These are phyloP conservation scores for Adansonia gregorii DNA, from an alignment of 441 rosid species.

Conservation along the genomic window DNA sequence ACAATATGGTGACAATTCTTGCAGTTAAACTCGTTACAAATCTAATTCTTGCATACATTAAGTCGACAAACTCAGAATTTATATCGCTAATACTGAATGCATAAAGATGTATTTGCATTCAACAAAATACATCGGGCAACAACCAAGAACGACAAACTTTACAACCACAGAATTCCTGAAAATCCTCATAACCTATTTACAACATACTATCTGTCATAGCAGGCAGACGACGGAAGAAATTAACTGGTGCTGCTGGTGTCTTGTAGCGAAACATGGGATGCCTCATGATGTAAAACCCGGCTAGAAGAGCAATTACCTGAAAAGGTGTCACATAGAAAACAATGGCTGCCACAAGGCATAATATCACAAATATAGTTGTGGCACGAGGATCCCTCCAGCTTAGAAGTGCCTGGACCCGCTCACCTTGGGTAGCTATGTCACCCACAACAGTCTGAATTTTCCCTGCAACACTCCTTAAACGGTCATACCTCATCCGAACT, in stretches of 20 bases:
- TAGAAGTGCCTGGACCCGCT: constrained; percentile 71
- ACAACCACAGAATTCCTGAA: constrained; percentile 31
- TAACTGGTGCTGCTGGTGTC: constrained; percentile 63
- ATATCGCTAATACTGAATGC: neutral
- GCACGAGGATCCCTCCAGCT: constrained; percentile 99
- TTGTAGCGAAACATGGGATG: constrained; percentile 79
- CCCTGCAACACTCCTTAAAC: constrained; percentile 82
- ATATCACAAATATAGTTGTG: constrained; percentile 60
- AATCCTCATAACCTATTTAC: constrained; percentile 35
- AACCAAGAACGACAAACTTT: constrained; percentile 2
- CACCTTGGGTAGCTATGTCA: constrained; percentile 90
- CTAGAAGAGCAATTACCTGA: constrained; percentile 61
- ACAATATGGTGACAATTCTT: neutral
- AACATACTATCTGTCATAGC: constrained; percentile 85
- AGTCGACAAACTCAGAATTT: neutral
- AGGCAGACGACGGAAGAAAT: constrained; percentile 88
- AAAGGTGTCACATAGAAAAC: constrained; percentile 74
- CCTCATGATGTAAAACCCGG: constrained; percentile 75
- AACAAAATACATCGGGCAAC: constrained; percentile 20
- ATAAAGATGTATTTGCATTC: constrained; percentile 12
- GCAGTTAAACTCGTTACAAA: neutral
- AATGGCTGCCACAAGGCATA: constrained; percentile 66
- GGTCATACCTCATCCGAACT: constrained; percentile 74
- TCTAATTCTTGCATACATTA: neutral
- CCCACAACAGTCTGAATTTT: constrained; percentile 86